Evolutionary conservation across 1,284 basidiomycete species (phyloP).

Genomic region (Pisolithus thermaeus): DNA sequence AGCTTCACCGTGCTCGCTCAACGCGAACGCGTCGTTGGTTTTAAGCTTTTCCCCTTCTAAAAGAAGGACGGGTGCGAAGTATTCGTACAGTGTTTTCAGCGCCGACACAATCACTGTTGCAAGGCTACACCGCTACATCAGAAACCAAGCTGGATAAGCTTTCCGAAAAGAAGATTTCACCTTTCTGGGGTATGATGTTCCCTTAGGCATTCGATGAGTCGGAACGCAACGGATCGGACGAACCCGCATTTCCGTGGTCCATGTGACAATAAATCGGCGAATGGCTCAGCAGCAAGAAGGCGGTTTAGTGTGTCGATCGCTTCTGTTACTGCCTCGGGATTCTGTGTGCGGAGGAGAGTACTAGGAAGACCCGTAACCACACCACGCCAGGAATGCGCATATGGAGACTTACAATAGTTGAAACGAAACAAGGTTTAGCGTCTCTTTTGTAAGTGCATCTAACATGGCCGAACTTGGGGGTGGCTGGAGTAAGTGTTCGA

Average conservation of each 20-base stretch:
- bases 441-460: conserved; percentile 21
- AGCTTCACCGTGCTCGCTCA: conserved; percentile 20
- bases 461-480: conserved; percentile 7
- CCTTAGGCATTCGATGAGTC: conserved; percentile 16
- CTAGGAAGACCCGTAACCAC: conserved; percentile 8
- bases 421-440: conserved; percentile 41
- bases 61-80: no score
- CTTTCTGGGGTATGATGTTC: conserved; percentile 14
- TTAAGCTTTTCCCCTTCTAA: not conserved
- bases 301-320: conserved; percentile 11
- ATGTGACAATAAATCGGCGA: conserved; percentile 15
- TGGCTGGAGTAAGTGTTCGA: conserved; percentile 29
- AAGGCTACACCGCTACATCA: conserved; percentile 9
- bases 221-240: conserved; percentile 14
- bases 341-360: conserved; percentile 22
- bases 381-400: not conserved
- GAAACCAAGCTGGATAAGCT: not conserved
- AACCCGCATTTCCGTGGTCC: conserved; percentile 15
- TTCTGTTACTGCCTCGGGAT: conserved; percentile 14
- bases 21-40: not conserved
- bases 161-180: conserved; percentile 10
- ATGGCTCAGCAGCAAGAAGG: conserved; percentile 9
- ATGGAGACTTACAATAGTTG: conserved; percentile 37
- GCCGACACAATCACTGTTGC: conserved; percentile 17
- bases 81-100: no score